These are phyloP conservation scores for Haplosporangium gracile DNA, from an alignment of 192 early-diverging fungal genomes.

Conservation along the genomic window DNA sequence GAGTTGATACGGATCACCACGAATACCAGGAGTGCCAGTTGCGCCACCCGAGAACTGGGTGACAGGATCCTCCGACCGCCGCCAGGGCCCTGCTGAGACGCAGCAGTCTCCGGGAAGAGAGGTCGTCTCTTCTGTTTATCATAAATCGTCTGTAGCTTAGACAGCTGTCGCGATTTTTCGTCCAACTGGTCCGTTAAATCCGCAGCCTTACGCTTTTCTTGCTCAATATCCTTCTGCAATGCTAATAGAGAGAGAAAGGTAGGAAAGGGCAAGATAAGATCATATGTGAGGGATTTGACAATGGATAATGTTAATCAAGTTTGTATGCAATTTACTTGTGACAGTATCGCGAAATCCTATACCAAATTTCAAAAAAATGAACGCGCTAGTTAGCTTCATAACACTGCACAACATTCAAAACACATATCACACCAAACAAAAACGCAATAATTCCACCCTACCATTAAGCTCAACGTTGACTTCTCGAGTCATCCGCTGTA, in stretches of 20 bases:
- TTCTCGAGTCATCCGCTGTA: constrained; percentile 51
- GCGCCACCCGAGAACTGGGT: background rate
- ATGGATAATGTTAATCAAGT: no score
- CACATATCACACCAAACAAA: background rate
- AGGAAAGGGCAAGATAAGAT: no score
- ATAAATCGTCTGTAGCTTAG: constrained; percentile 57
- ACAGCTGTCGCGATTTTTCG: constrained; percentile 65
- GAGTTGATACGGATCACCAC: constrained; percentile 7
- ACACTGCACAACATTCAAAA: background rate
- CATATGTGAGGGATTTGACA: background rate
- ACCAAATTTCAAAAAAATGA: background rate
- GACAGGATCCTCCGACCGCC: background rate
- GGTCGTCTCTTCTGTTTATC: constrained; percentile 36
- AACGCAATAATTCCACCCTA: background rate
- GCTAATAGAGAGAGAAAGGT: constrained; percentile 14
- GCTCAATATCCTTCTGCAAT: constrained; percentile 52
- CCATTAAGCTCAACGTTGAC: constrained; percentile 39
- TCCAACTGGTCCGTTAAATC: constrained; percentile 59
- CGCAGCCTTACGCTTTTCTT: constrained; percentile 48
- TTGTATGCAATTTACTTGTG: constrained; percentile 17
- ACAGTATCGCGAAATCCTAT: constrained; percentile 26
- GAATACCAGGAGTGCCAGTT: background rate
- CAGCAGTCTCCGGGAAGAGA: background rate
- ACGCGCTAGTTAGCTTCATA: no score
- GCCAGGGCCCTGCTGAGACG: background rate